Conservation (phyloP, 208 protist species). For the Crithidia brevicula region DNA sequence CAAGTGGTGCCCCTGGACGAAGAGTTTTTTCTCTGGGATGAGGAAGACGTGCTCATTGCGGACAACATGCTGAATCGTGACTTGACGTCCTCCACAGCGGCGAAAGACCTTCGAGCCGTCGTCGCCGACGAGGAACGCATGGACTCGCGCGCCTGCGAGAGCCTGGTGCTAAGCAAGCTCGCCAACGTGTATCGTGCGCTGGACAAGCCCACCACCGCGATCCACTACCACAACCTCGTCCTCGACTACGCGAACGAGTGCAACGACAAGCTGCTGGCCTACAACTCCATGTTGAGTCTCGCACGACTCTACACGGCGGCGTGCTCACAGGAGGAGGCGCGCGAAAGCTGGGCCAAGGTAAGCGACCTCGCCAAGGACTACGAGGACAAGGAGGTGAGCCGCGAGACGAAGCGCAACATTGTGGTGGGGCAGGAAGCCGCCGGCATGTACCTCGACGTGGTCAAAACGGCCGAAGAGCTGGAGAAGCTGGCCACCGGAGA, state of each 20-base stretch:
- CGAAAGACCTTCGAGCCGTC: conserved; percentile 48
- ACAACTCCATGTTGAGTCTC: conserved; percentile 77
- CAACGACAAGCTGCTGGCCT: conserved; percentile 75
- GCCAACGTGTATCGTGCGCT: conserved; percentile 81
- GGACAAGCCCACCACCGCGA: conserved; percentile 67
- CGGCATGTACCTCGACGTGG: conserved; percentile 68
- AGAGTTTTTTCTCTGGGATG: conserved; percentile 42
- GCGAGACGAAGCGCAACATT: conserved; percentile 89
- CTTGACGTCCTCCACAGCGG: conserved; percentile 24
- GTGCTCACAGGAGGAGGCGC: conserved; percentile 50
- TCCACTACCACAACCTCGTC: conserved; percentile 81
- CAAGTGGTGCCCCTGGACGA: conserved; percentile 35
- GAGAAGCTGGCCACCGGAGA: conserved; percentile 55
- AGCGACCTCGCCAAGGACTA: conserved; percentile 82
- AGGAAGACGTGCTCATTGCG: conserved; percentile 35
- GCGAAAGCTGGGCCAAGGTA: conserved; percentile 76
- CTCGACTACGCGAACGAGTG: conserved; percentile 70
- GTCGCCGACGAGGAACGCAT: conserved; percentile 57
- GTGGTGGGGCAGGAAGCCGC: conserved; percentile 67
- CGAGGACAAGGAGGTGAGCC: conserved; percentile 81
- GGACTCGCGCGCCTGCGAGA: conserved; percentile 60
- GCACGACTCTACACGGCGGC: conserved; percentile 74
- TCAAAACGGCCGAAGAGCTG: conserved; percentile 78
- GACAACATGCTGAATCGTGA: conserved; percentile 38
- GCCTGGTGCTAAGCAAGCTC: conserved; percentile 73